A percentile compares a stretch with the other conserved stretches of the same genome.
phyloP scores from a whole-genome alignment of 176 grass and related monocot species.

The Carex myosuroides region DNA sequence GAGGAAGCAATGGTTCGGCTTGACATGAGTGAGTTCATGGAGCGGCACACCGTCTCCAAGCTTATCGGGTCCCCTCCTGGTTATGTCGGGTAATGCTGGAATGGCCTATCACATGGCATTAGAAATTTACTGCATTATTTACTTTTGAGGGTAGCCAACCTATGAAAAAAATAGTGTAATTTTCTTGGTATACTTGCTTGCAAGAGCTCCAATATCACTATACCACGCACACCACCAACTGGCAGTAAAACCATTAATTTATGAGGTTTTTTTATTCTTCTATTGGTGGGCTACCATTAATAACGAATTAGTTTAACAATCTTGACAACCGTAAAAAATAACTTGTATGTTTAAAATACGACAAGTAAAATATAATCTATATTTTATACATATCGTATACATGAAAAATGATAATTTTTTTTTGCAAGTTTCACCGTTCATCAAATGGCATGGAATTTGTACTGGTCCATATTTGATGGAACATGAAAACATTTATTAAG shows the following conservation, averaged over 20 bases:
- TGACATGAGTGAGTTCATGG: slow-evolving; percentile 98
- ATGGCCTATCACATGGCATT: background rate
- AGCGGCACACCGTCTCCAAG: slow-evolving; percentile 84
- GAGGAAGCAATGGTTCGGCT: slow-evolving; percentile 95
- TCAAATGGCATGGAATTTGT: too few species aligned
- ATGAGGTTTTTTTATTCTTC: background rate
- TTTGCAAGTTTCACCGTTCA: too few species aligned
- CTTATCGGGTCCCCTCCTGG: slow-evolving; percentile 86
- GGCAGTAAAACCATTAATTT: background rate
- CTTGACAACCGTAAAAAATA: too few species aligned
- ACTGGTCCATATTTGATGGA: too few species aligned
- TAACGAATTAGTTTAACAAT: too few species aligned
- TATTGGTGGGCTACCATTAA: too few species aligned
- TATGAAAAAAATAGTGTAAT: background rate
- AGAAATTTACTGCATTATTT: background rate
- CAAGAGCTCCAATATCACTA: background rate
- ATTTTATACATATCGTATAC: too few species aligned
- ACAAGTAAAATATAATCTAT: too few species aligned
- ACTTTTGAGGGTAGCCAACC: background rate
- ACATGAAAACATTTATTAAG: too few species aligned
- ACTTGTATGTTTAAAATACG: too few species aligned
- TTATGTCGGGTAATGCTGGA: slow-evolving; percentile 47
- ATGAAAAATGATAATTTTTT: too few species aligned
- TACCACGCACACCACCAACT: background rate
- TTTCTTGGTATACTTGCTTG: background rate